A percentile compares a stretch with the other conserved stretches of the same genome.
These are phyloP conservation scores for Teratosphaeria nubilosa DNA, from an alignment of 2,329 filamentous ascomycete genomes.

Conservation along the genomic window DNA sequence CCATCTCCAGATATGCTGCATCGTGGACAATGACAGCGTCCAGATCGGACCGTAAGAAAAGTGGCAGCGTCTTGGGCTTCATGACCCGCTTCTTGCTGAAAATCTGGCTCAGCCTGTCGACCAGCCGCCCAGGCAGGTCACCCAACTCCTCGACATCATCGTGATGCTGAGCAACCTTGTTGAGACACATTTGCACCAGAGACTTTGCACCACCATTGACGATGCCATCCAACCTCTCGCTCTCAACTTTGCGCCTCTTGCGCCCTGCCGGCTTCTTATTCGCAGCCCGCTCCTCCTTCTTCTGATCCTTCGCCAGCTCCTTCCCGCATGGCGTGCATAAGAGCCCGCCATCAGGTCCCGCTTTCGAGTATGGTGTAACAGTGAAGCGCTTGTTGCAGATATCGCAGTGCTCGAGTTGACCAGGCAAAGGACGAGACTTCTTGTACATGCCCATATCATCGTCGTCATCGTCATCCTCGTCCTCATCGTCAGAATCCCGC, in stretches of 20 bases:
- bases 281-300: slow-evolving; percentile 48
- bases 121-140: slow-evolving; percentile 47
- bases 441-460: slow-evolving; percentile 44
- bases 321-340: slow-evolving; percentile 75
- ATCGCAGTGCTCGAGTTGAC: slow-evolving; percentile 82
- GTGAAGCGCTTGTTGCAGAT: slow-evolving; percentile 81
- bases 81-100: slow-evolving; percentile 53
- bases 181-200: slow-evolving; percentile 54
- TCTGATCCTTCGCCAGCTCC: slow-evolving; percentile 57
- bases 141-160: slow-evolving; percentile 56
- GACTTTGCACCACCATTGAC: slow-evolving; percentile 57
- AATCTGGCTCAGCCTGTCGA: slow-evolving; percentile 52
- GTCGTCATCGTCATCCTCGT: slow-evolving; percentile 38
- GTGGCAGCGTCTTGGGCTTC: slow-evolving; percentile 39
- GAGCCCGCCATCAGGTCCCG: slow-evolving; percentile 74
- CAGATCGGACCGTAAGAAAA: slow-evolving; percentile 44
- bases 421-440: slow-evolving; percentile 55
- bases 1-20: slow-evolving; percentile 55
- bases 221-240: slow-evolving; percentile 70
- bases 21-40: slow-evolving; percentile 51
- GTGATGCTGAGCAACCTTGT: slow-evolving; percentile 54
- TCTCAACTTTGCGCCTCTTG: slow-evolving; percentile 67
- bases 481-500: slow-evolving; percentile 35
- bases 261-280: slow-evolving; percentile 48
- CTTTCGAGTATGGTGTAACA: slow-evolving; percentile 78